A percentile compares a stretch with the other conserved stretches of the same genome.
Evolutionary conservation across 2,329 filamentous ascomycete species (phyloP).

Genomic region (Beauveria sp.): DNA sequence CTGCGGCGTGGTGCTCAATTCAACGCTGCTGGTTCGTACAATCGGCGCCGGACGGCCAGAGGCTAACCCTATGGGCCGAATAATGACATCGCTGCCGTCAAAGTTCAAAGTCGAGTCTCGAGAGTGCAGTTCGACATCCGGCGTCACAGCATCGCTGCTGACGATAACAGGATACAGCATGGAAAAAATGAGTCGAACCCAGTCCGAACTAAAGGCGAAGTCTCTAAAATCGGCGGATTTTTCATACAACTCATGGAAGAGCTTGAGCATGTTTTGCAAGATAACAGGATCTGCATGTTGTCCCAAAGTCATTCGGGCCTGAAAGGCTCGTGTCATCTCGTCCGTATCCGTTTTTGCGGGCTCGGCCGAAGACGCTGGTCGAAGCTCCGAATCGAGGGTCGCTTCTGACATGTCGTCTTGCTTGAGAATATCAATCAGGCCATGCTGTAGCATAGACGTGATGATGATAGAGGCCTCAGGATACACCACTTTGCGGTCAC

Average conservation of each 20-base stretch:
- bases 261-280: conserved; percentile 68
- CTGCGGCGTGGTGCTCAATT: conserved; percentile 41
- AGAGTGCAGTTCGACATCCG: conserved; percentile 81
- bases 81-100: conserved; percentile 77
- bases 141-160: conserved; percentile 72
- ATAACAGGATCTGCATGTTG: conserved; percentile 40
- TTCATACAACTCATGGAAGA: conserved; percentile 71
- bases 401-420: conserved; percentile 32
- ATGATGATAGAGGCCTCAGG: conserved; percentile 76
- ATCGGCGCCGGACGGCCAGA: conserved; percentile 59
- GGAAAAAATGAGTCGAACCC: conserved; percentile 69
- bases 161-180: conserved; percentile 84
- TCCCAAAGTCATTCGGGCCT: conserved; percentile 10
- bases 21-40: conserved; percentile 59
- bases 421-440: conserved; percentile 62
- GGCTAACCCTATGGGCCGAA: conserved; percentile 58
- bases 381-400: not conserved
- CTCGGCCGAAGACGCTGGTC: not conserved
- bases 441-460: conserved; percentile 79
- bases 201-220: conserved; percentile 72
- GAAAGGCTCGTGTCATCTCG: not conserved
- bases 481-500: conserved; percentile 59
- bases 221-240: conserved; percentile 73
- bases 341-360: not conserved
- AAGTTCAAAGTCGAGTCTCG: conserved; percentile 75